Evolutionary conservation across 2,329 filamentous ascomycete genomes (phyloP), one percentile per base, ranked within the genome.

Genomic region (Ophiocordyceps robertsii): DNA sequence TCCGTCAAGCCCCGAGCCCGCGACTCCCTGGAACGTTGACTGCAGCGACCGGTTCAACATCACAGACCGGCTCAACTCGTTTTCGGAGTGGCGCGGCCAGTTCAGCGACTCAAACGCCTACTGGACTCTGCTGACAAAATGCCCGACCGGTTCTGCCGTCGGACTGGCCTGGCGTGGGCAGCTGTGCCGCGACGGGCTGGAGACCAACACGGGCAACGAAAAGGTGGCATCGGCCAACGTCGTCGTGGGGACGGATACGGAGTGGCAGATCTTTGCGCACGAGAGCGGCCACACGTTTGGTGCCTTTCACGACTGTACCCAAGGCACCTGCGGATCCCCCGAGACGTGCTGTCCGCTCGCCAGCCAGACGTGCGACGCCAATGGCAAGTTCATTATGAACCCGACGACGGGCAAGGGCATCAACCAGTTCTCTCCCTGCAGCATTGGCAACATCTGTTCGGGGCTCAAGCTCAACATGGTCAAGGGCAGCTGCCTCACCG

Each of bases 211-310:
- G 3, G 65, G 63, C 29, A 75, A 75, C 46, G 84, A 92, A 61
- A 85, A 80, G 1, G 83, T 94, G 29, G 80, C 84, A 17, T 84
- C 85, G 29, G 81, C 90, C 46, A 96, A 95, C 56, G 85, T 98
- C 1, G 87, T 98, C 19, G 80, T 92, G 24, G 78, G 78, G 49
- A 94, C 87, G 0, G 72, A 75, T 19, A 82, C 78, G 3, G 89
- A 95, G 58, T 96, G 90, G 90, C 88, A 95, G 59, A 84, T 96
- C 45, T 86, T 96, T 62, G 90, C 90, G 29, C 90, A 96, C 58
- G 90, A 96, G 62, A 81, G 82, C 3, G 90, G 89, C 1, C 90
- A 96, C 60, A 96, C 88, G 0, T 96, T 95, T 60, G 90, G 90
- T 38, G 92, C 90, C 6, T 87, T 95, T 10, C 92, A 98, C 62